These are phyloP conservation scores for Linanthus parryae DNA, from an alignment of 148 eudicot genomes.

Conservation along the genomic window DNA sequence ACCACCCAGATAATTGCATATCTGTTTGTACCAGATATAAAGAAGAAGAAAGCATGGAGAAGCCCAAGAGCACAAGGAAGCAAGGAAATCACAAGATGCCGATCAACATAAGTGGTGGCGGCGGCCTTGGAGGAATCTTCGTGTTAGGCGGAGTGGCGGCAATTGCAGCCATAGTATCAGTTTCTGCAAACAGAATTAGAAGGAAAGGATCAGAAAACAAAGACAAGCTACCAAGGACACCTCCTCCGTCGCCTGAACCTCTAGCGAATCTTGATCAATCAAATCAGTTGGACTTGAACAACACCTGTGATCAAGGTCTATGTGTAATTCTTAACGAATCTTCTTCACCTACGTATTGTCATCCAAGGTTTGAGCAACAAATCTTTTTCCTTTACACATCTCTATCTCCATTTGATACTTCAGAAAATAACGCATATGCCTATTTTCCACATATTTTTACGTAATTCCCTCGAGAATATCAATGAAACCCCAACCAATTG, in stretches of 20 bases:
- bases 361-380: conserved; percentile 3
- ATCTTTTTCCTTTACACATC: no score
- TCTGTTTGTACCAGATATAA: background rate
- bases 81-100: conserved; percentile 10
- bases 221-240: background rate
- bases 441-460: no score
- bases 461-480: no score
- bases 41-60: conserved; percentile 5
- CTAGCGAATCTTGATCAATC: background rate
- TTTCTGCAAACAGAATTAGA: conserved; percentile 13
- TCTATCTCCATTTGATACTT: no score
- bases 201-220: conserved; percentile 7
- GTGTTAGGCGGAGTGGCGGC: conserved; percentile 20
- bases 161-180: conserved; percentile 13
- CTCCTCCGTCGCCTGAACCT: background rate
- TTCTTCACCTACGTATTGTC: conserved; percentile 2
- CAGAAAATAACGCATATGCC: no score
- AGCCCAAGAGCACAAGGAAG: background rate
- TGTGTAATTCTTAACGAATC: conserved; percentile 8
- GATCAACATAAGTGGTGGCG: conserved; percentile 5
- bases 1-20: background rate
- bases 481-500: no score
- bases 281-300: background rate
- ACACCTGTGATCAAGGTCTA: conserved; percentile 1
- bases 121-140: conserved; percentile 13